Conservation (phyloP, 2,329 filamentous ascomycete species). For the Diaporthe batatas region DNA sequence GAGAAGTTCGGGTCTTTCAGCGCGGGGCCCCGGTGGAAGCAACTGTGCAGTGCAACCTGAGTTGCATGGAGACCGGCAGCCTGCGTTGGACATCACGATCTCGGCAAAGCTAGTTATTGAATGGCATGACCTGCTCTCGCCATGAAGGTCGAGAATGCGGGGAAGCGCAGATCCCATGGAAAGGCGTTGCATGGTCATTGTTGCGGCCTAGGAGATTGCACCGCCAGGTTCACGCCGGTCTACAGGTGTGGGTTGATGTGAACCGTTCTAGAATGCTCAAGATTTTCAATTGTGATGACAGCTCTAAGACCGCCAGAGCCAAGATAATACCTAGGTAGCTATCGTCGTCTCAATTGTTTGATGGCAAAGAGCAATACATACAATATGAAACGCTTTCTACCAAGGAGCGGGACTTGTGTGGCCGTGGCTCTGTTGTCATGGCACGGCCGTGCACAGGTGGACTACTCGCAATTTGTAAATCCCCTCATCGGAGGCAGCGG, state of each 20-base stretch:
- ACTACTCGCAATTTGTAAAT: slow-evolving; percentile 49
- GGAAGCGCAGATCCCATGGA: slow-evolving; percentile 8
- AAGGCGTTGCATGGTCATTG: slow-evolving; percentile 12
- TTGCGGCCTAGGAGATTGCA: not conserved
- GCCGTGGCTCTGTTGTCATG: not conserved
- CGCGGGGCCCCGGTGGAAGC: slow-evolving; percentile 1
- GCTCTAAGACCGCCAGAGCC: not conserved
- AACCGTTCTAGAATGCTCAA: not conserved
- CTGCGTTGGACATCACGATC: slow-evolving; percentile 12
- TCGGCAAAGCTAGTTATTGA: not conserved
- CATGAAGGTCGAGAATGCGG: slow-evolving; percentile 2
- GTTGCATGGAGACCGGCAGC: slow-evolving; percentile 12
- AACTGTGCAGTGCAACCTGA: slow-evolving; percentile 25
- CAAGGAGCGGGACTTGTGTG: not conserved
- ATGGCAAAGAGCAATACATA: not conserved
- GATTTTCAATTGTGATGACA: not conserved
- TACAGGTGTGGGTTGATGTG: not conserved
- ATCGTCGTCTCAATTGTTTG: too few species aligned
- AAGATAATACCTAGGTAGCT: not conserved
- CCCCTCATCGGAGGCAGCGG: slow-evolving; percentile 64
- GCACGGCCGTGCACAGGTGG: slow-evolving; percentile 1
- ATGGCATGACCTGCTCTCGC: not conserved
- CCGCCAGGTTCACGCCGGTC: too few species aligned
- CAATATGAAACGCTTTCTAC: slow-evolving; percentile 1
- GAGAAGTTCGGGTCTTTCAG: not conserved